Evolutionary conservation across 208 protist species (phyloP), one percentile per base, ranked within the genome.

Genomic region (Trypanosomatidae sp.): DNA sequence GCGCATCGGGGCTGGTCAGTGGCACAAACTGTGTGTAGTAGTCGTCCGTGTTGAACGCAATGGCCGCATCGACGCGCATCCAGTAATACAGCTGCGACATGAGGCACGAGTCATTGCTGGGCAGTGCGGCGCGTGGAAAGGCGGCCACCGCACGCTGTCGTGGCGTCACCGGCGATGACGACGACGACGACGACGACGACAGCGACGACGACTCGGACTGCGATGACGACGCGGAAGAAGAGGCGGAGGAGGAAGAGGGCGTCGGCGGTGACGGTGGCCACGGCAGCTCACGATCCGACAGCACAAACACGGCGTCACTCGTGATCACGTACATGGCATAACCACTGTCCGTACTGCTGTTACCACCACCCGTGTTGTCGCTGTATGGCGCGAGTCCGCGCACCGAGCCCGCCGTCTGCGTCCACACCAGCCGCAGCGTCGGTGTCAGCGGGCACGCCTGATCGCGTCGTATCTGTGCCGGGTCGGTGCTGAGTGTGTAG

Each of bases 11-110:
- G 25, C 67, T 28, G 23, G 32, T 35, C n/a, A 65, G 22, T 0
- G 73, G 65, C 26, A 43, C 56, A 38, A 78, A 83, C 39, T 68
- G 46, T 18, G 44, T 71, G 41, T 67, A 48, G 46, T 61, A 84
- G 41, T 79, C 66, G 0, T 10, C 39, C 10, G 74, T 79, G 6
- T 19, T 26, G 49, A 67, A 64, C 0, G 74, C 74, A 13, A 62
- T 45, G 6, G 20, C 28, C 10, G 59, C 64, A 43, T 85, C 70
- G 22, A 42, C 16, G 43, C 68, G 65, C 26, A 80, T 41, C 50
- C 46, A 60, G 27, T 56, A 16, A 48, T 65, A 77, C 11, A 75
- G 30, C 48, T 72, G 48, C 32, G 65, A 49, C 73, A 84, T 70
- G 44, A 73, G 53, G 48, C 53, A 61, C n/a, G 20, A n/a, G 44